Conservation (phyloP, 805 yeast genomes). For the Wickerhamiella dianesei region DNA sequence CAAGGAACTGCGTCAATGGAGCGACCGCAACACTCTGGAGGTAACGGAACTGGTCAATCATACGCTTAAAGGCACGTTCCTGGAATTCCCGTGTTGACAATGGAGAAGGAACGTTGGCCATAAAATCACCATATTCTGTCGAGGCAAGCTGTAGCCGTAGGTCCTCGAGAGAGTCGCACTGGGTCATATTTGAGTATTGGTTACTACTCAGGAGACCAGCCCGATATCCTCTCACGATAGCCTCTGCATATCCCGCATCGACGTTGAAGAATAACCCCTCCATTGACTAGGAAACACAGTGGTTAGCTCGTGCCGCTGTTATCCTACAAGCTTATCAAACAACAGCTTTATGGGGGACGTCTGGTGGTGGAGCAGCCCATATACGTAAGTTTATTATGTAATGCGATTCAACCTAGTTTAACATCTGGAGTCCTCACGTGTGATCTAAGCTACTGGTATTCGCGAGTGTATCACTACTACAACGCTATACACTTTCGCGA, state of each 20-base stretch:
- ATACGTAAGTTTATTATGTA: too few species aligned
- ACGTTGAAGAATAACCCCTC: conserved; percentile 89
- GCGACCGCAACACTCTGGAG: conserved; percentile 73
- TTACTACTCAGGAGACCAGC: conserved; percentile 62
- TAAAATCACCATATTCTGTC: conserved; percentile 88
- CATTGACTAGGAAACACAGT: too few species aligned
- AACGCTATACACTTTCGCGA: too few species aligned
- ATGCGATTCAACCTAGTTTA: too few species aligned
- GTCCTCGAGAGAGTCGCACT: conserved; percentile 91
- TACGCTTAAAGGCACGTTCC: conserved; percentile 55
- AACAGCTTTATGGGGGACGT: too few species aligned
- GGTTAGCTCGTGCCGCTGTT: background rate
- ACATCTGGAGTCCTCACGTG: too few species aligned
- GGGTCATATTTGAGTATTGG: conserved; percentile 86
- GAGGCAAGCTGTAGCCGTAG: conserved; percentile 86
- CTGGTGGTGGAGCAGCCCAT: too few species aligned
- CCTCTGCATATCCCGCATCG: conserved; percentile 85
- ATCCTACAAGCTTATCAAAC: too few species aligned
- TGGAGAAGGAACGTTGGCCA: conserved; percentile 70
- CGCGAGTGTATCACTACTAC: too few species aligned
- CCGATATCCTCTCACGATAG: conserved; percentile 86
- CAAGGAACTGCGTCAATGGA: conserved; percentile 69
- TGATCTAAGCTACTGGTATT: too few species aligned
- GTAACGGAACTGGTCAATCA: conserved; percentile 75
- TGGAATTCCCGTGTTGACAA: conserved; percentile 79